Evolutionary conservation across 106 monocot species (phyloP), one percentile per base, ranked within the genome.

Genomic region (Platanthera guangdongensis): DNA sequence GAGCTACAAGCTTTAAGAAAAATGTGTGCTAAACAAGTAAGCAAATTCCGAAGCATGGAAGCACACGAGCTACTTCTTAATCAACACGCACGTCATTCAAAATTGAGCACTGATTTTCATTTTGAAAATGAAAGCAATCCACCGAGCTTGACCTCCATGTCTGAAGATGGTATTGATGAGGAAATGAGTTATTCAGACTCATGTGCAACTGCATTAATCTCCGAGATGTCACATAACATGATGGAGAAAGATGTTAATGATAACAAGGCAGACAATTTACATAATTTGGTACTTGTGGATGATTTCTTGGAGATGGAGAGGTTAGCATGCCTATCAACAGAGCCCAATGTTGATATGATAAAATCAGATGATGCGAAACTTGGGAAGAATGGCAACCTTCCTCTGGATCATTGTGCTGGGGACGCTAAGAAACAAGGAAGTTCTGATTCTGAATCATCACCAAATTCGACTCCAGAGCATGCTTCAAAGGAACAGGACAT

Each of bases 151-250:
- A 84, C 86, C 5, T 94, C 97, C 12, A 85, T 91, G 83, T 94
- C 91, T 55, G 89, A 91, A 83, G 93, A 94, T 84, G 91, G 90
- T 32, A 78, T 88, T 78, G 88, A 88, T 25, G 90, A 92, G n/a
- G 92, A 81, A 60, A 85, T 77, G 52, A 95, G 92, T 53, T 86
- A 84, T 68, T 79, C 83, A 39, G 93, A 88, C 21, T 93, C 90
- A 63, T 91, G 86, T 80, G 84, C 85, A 62, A 74, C 74, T 60
- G 79, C 79, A 71, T 49, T 86, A 62, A 82, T 83, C 2, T 88
- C 90, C 51, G 90, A 93, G 72, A 77, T 80, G 75, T 88, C 88
- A 52, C 82, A 87, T 32, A 81, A 80, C 57, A 90, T 85, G 39
- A 74, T 67, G 68, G 55, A 76, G 47, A 64, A 70, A 45, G 51